These are phyloP conservation scores for Capsella bursapastoris DNA, from an alignment of 345 rosid genomes.

Conservation along the genomic window DNA sequence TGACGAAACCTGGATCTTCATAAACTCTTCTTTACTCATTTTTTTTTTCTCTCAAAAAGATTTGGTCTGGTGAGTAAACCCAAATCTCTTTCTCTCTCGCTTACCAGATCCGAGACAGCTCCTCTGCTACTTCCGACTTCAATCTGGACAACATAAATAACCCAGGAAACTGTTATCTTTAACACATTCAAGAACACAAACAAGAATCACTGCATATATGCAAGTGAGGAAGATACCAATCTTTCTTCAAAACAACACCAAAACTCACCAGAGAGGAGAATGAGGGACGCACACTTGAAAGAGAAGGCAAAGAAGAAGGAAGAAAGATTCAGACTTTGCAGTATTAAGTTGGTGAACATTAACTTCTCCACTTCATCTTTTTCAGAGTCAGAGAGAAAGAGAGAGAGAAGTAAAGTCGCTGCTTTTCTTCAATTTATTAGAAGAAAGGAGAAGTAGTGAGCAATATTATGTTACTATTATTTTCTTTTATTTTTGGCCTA, in stretches of 20 bases:
- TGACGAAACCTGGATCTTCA: slow-evolving; percentile 85
- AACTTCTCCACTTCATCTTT: slow-evolving; percentile 50
- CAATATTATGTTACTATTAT: neutral
- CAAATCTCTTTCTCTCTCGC: slow-evolving; percentile 26
- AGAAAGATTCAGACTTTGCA: slow-evolving; percentile 34
- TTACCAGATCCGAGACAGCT: slow-evolving; percentile 58
- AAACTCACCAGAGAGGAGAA: slow-evolving; percentile 30
- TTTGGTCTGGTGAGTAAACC: slow-evolving; percentile 4
- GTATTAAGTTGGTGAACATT: slow-evolving; percentile 50
- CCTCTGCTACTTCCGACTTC: slow-evolving; percentile 13
- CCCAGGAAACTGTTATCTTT: neutral
- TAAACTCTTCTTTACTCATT: slow-evolving; percentile 98
- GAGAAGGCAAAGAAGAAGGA: slow-evolving; percentile 26
- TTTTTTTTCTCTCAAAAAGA: slow-evolving; percentile 18
- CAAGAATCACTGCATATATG: neutral
- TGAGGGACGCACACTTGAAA: slow-evolving; percentile 30
- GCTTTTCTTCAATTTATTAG: slow-evolving; percentile 34
- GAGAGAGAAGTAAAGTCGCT: slow-evolving; percentile 36
- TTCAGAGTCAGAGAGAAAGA: slow-evolving; percentile 51
- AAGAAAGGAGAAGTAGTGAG: neutral
- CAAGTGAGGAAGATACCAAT: slow-evolving; percentile 22
- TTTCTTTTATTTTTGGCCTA: neutral
- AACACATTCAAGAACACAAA: slow-evolving; percentile 23
- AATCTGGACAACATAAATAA: slow-evolving; percentile 23
- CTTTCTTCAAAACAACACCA: neutral